Percentiles rank a stretch among this genome's conserved stretches.
Conservation (phyloP, 148 eudicot genomes). For the Vaccinium corymbosum region DNA sequence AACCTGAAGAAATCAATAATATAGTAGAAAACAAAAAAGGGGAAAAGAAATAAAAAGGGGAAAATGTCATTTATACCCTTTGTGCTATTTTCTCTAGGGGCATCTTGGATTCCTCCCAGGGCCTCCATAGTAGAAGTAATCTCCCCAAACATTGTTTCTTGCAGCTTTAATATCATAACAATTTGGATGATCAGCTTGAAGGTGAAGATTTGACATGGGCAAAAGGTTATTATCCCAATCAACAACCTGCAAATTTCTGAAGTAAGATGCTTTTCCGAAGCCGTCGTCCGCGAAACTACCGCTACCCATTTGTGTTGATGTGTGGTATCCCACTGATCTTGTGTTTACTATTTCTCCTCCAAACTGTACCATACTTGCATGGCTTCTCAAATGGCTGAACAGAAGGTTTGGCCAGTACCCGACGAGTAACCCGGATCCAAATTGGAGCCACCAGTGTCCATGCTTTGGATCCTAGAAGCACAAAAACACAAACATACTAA, state of each 20-base stretch:
- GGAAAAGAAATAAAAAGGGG: constrained; percentile 10
- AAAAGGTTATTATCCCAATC: constrained; percentile 95
- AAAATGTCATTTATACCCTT: background rate
- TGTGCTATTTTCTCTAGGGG: constrained; percentile 28
- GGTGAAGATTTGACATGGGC: constrained; percentile 62
- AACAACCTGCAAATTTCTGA: constrained; percentile 77
- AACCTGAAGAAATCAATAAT: constrained; percentile 23
- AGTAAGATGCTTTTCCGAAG: constrained; percentile 88
- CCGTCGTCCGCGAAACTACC: constrained; percentile 89
- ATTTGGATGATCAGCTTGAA: constrained; percentile 89
- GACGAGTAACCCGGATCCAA: constrained; percentile 73
- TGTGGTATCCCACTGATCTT: constrained; percentile 74
- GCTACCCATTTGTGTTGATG: constrained; percentile 95
- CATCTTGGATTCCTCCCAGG: constrained; percentile 84
- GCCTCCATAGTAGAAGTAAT: constrained; percentile 93
- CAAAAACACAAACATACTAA: constrained; percentile 1
- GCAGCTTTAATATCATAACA: constrained; percentile 85
- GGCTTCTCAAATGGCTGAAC: constrained; percentile 70
- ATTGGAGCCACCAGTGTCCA: constrained; percentile 97
- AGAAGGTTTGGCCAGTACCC: constrained; percentile 92
- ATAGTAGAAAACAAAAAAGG: background rate
- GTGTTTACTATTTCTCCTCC: constrained; percentile 91
- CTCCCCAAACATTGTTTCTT: constrained; percentile 79
- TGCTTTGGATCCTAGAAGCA: constrained; percentile 80
- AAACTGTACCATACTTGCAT: constrained; percentile 92